Conservation (phyloP, 2,329 filamentous ascomycete genomes). For the Didymella pinodella region DNA sequence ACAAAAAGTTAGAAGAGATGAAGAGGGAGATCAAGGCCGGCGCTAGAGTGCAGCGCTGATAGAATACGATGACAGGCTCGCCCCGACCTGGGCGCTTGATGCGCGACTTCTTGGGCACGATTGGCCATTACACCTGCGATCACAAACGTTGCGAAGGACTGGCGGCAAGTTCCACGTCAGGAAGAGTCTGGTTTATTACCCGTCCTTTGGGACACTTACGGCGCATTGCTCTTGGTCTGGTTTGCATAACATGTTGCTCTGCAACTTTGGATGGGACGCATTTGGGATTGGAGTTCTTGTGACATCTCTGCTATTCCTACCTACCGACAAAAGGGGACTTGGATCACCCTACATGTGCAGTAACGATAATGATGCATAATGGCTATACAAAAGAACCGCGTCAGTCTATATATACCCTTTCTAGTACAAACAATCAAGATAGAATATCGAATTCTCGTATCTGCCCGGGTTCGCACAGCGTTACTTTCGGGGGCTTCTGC, state of each 20-base stretch:
- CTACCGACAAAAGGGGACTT: constrained; percentile 17
- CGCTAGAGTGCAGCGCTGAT: constrained; percentile 40
- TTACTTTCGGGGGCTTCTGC: neutral
- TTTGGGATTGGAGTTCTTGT: constrained; percentile 26
- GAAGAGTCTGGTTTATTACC: constrained; percentile 6
- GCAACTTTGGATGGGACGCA: constrained; percentile 24
- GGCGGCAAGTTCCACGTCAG: constrained; percentile 21
- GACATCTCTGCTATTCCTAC: constrained; percentile 13
- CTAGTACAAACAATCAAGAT: constrained; percentile 18
- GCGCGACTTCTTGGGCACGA: constrained; percentile 9
- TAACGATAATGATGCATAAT: constrained; percentile 34
- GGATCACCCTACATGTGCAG: constrained; percentile 23
- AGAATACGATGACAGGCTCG: constrained; percentile 7
- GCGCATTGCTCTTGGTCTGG: constrained; percentile 14
- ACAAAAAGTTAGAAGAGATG: constrained; percentile 62
- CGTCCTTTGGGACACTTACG: constrained; percentile 11
- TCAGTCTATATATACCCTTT: constrained; percentile 21
- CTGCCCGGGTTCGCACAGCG: neutral
- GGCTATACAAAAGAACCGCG: constrained; percentile 26
- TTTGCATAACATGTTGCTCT: constrained; percentile 24
- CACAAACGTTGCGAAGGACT: constrained; percentile 5
- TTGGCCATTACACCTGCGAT: constrained; percentile 6
- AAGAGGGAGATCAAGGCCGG: constrained; percentile 63
- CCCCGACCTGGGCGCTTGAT: constrained; percentile 11
- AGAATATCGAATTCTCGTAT: constrained; percentile 7